A percentile compares a stretch with the other conserved stretches of the same genome.
These are phyloP conservation scores for Aspergillus terreus DNA, from an alignment of 2,329 filamentous ascomycete species.

Conservation along the genomic window DNA sequence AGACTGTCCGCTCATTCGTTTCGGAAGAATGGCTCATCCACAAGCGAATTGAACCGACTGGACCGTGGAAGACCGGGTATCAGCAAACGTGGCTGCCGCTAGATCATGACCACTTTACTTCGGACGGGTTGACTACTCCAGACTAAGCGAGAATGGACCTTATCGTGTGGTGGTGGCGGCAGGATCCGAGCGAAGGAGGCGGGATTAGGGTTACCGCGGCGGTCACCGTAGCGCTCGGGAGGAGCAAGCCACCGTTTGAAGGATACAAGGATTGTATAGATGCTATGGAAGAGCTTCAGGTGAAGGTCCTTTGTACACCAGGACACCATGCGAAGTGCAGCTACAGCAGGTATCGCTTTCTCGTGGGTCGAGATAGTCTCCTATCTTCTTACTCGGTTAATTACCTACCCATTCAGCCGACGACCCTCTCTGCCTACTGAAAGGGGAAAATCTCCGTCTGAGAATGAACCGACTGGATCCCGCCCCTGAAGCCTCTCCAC, in stretches of 20 bases:
- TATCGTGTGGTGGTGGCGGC: not conserved
- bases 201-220: not conserved
- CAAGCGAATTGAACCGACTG: too few relatives aligned
- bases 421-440: not conserved
- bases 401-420: constrained; percentile 4
- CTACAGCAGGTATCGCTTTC: too few relatives aligned
- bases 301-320: too few relatives aligned
- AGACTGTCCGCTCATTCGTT: not conserved
- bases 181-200: not conserved
- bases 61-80: too few relatives aligned
- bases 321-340: too few relatives aligned
- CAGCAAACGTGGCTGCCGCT: too few relatives aligned
- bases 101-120: too few relatives aligned
- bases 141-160: too few relatives aligned
- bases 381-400: constrained; percentile 8
- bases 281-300: too few relatives aligned
- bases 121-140: too few relatives aligned
- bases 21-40: not conserved
- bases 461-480: constrained; percentile 16
- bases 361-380: too few relatives aligned
- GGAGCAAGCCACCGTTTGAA: not conserved
- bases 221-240: not conserved
- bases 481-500: constrained; percentile 6
- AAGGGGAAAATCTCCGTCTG: constrained; percentile 11
- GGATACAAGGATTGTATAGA: not conserved